Conservation (phyloP, 352 stramenopile genomes). For the Bremia lactucae region DNA sequence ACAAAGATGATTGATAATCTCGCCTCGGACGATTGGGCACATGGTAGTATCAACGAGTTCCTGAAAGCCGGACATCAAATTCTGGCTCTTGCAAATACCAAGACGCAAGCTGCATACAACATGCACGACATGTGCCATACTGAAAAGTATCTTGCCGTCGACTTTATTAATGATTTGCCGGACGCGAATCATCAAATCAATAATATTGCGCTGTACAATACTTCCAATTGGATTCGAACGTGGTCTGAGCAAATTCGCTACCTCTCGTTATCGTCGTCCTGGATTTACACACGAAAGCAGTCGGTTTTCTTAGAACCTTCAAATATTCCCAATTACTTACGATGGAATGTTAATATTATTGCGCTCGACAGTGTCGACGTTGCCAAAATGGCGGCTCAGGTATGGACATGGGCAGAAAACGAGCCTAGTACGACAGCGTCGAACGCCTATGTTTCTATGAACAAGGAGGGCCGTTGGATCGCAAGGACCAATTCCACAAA, state of each 20-base stretch:
- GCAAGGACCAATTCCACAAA: constrained; percentile 14
- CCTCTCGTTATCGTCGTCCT: constrained; percentile 29
- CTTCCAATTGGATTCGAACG: constrained; percentile 33
- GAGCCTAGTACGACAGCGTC: constrained; percentile 25
- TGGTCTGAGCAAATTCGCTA: constrained; percentile 39
- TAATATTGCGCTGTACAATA: constrained; percentile 37
- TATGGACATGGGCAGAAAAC: constrained; percentile 46
- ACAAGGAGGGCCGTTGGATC: constrained; percentile 29
- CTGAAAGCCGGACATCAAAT: constrained; percentile 27
- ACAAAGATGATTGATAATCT: constrained; percentile 23
- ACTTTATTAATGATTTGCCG: constrained; percentile 29
- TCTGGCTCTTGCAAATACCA: constrained; percentile 33
- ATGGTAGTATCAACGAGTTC: constrained; percentile 26
- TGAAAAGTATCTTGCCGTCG: constrained; percentile 23
- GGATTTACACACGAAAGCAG: constrained; percentile 13
- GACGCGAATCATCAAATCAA: constrained; percentile 24
- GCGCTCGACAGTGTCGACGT: constrained; percentile 34
- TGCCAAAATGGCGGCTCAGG: constrained; percentile 37
- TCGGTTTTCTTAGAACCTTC: constrained; percentile 22
- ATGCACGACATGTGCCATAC: constrained; percentile 31
- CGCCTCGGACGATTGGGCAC: constrained; percentile 19
- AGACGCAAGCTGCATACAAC: constrained; percentile 29
- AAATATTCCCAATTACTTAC: constrained; percentile 38
- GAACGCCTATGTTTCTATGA: constrained; percentile 23
- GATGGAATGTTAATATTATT: constrained; percentile 47